Evolutionary conservation across 2,329 filamentous ascomycete species (phyloP).

Genomic region (Pyricularia sp.): DNA sequence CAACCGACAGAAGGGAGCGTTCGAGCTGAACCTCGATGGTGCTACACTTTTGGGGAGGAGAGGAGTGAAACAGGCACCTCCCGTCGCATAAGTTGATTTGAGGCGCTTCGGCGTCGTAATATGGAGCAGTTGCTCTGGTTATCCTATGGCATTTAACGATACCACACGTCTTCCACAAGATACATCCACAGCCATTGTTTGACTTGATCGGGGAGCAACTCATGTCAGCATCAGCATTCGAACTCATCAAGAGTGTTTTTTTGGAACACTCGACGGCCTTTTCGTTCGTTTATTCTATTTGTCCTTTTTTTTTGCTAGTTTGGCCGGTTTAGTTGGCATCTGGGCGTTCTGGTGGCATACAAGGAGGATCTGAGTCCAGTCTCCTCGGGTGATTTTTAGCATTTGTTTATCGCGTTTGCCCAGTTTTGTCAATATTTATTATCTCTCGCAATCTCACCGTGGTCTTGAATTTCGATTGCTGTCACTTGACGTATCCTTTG

Average conservation of each 20-base stretch:
- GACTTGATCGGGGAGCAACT: not conserved
- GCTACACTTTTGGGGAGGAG: conserved; percentile 77
- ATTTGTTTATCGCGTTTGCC: not conserved
- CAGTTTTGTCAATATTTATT: not conserved
- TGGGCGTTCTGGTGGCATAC: not conserved
- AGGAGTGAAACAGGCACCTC: conserved; percentile 42
- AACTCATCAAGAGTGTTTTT: not conserved
- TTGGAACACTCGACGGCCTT: not conserved
- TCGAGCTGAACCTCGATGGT: conserved; percentile 86
- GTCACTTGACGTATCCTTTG: not conserved
- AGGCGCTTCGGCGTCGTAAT: too few relatives aligned
- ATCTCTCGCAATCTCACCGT: not conserved
- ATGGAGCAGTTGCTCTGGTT: not conserved
- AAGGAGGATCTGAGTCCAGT: not conserved
- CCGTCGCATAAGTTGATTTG: conserved; percentile 21
- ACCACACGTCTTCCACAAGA: not conserved
- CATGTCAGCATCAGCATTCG: not conserved
- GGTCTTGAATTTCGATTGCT: not conserved
- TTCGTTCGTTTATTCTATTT: not conserved
- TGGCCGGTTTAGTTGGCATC: not conserved
- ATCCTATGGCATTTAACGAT: not conserved
- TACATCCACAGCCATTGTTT: not conserved
- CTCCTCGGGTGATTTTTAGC: not conserved
- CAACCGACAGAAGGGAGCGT: conserved; percentile 65
- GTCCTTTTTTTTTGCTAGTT: not conserved